Conservation (phyloP, 345 rosid species). For the Moringa oleifera region DNA sequence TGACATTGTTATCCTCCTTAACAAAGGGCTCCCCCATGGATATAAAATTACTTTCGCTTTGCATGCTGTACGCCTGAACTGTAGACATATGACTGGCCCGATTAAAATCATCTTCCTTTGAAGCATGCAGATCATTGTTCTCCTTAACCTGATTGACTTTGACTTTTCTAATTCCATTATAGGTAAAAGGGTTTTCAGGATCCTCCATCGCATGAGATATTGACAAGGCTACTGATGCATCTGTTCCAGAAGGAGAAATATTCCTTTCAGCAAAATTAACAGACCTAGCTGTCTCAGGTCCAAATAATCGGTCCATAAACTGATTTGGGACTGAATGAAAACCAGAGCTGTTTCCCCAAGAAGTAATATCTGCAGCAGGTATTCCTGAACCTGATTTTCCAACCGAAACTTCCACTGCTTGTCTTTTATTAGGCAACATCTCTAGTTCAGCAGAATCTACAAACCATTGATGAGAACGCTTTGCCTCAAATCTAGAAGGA, state of each 20-base stretch:
- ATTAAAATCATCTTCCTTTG: slow-evolving; percentile 32
- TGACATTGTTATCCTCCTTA: slow-evolving; percentile 38
- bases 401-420: slow-evolving; percentile 44
- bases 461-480: slow-evolving; percentile 78
- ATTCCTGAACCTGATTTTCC: slow-evolving; percentile 29
- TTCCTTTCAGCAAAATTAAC: slow-evolving; percentile 46
- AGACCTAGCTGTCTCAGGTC: slow-evolving; percentile 54
- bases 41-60: slow-evolving; percentile 37
- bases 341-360: slow-evolving; percentile 58
- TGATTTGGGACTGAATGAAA: slow-evolving; percentile 60
- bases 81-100: slow-evolving; percentile 31
- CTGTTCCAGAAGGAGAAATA: slow-evolving; percentile 38
- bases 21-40: slow-evolving; percentile 32
- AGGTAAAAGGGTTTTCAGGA: slow-evolving; percentile 44
- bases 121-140: slow-evolving; percentile 30
- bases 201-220: slow-evolving; percentile 54
- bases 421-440: slow-evolving; percentile 73
- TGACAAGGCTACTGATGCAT: slow-evolving; percentile 53
- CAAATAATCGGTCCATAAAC: slow-evolving; percentile 57
- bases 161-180: slow-evolving; percentile 56
- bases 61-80: slow-evolving; percentile 32
- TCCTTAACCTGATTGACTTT: slow-evolving; percentile 65
- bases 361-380: slow-evolving; percentile 33
- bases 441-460: slow-evolving; percentile 53
- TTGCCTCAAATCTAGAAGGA: slow-evolving; percentile 52